Percentiles rank a stretch among this genome's conserved stretches.
phyloP scores from a whole-genome alignment of 2,329 filamentous ascomycete species.

The Ceratocystis huliohia region DNA sequence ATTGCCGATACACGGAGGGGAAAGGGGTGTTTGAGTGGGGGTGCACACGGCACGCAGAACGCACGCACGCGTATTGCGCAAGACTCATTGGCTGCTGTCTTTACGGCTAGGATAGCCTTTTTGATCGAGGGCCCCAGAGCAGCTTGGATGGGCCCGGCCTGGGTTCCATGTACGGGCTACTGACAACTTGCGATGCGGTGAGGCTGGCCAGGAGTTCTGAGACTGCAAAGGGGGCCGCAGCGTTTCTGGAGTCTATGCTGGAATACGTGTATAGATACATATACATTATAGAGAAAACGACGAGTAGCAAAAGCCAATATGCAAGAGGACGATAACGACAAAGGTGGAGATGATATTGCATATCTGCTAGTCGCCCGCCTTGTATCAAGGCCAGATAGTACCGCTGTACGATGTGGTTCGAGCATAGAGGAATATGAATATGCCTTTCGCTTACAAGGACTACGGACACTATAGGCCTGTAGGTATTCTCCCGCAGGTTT shows the following conservation, averaged over 20 bases:
- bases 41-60: neutral
- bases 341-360: neutral
- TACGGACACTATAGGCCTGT: neutral
- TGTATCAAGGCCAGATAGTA: neutral
- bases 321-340: conserved; percentile 1
- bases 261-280: neutral
- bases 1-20: neutral
- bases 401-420: neutral
- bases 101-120: neutral
- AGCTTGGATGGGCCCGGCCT: neutral
- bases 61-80: neutral
- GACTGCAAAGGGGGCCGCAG: neutral
- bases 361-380: neutral
- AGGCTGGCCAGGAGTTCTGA: neutral
- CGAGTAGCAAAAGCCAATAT: neutral
- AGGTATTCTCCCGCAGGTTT: neutral
- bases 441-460: too few species aligned
- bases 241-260: neutral
- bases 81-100: neutral
- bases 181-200: neutral
- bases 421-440: neutral
- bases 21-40: neutral
- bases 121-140: neutral
- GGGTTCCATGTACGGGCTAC: neutral
- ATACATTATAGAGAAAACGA: neutral